Conservation (phyloP, 345 rosid species). For the Trapa incisa region DNA sequence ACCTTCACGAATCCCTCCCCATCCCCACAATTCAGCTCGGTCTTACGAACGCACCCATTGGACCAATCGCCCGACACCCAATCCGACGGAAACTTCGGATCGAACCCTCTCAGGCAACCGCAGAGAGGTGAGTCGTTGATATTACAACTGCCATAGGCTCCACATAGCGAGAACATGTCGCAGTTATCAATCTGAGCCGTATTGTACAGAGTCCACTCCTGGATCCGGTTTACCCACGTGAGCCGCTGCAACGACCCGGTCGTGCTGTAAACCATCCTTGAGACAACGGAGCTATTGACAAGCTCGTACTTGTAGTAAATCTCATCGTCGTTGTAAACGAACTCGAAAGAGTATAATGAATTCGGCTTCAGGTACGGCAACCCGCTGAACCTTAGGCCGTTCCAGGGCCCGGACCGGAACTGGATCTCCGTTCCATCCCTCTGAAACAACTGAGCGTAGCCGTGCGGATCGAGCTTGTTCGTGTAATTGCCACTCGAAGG, state of each 20-base stretch:
- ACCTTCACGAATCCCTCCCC: slow-evolving; percentile 23
- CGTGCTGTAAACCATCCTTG: slow-evolving; percentile 20
- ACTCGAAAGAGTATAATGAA: slow-evolving; percentile 8
- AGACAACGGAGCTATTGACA: slow-evolving; percentile 9
- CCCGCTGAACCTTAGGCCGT: slow-evolving; percentile 32
- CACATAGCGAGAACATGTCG: slow-evolving; percentile 28
- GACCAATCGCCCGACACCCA: slow-evolving; percentile 29
- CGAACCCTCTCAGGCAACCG: slow-evolving; percentile 32
- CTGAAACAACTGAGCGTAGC: slow-evolving; percentile 29
- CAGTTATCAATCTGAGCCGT: slow-evolving; percentile 29
- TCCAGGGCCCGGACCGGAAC: slow-evolving; percentile 36
- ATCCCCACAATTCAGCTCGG: slow-evolving; percentile 17
- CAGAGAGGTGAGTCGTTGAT: slow-evolving; percentile 22
- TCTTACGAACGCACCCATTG: slow-evolving; percentile 32
- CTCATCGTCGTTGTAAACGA: slow-evolving; percentile 17
- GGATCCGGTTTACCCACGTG: slow-evolving; percentile 23
- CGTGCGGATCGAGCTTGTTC: slow-evolving; percentile 13
- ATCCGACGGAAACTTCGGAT: slow-evolving; percentile 18
- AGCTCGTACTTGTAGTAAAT: slow-evolving; percentile 24
- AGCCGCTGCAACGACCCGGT: slow-evolving; percentile 22
- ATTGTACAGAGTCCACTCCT: slow-evolving; percentile 21
- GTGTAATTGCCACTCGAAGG: slow-evolving; percentile 25
- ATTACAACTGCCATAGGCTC: slow-evolving; percentile 30
- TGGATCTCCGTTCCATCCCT: slow-evolving; percentile 5
- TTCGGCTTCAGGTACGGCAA: slow-evolving; percentile 16